Conservation (phyloP, 2,329 filamentous ascomycete species). For the Trichoderma hamatum region DNA sequence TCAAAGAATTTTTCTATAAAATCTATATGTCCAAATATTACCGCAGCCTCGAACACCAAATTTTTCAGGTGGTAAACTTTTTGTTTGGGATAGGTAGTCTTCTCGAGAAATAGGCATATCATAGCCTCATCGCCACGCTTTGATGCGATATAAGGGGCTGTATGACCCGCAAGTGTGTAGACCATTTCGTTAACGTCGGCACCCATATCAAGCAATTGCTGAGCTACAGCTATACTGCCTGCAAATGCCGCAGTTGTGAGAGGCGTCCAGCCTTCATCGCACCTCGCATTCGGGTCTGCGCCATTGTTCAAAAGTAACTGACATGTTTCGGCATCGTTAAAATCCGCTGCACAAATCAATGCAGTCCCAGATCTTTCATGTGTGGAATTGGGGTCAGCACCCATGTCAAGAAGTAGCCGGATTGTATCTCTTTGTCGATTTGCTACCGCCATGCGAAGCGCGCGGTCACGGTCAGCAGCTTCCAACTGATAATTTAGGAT, state of each 20-base stretch:
- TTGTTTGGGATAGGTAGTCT: neutral
- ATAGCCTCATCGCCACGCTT: neutral
- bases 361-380: no score
- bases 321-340: no score
- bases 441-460: neutral
- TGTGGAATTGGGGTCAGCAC: neutral
- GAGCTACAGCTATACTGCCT: no score
- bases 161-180: neutral
- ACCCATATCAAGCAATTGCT: no score
- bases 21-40: neutral
- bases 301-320: no score
- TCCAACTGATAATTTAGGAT: neutral
- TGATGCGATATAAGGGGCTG: neutral
- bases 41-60: neutral
- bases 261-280: no score
- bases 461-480: neutral
- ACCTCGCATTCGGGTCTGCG: no score
- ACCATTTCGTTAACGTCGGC: no score
- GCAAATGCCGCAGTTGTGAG: no score
- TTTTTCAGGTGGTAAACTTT: neutral
- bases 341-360: no score
- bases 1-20: neutral
- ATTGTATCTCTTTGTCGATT: neutral
- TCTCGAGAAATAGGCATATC: neutral
- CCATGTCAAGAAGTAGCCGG: neutral